Evolutionary conservation across 1,139 yeast species (phyloP), one percentile per base, ranked within the genome.

Genomic region (Groenewaldozyma auringiensis): DNA sequence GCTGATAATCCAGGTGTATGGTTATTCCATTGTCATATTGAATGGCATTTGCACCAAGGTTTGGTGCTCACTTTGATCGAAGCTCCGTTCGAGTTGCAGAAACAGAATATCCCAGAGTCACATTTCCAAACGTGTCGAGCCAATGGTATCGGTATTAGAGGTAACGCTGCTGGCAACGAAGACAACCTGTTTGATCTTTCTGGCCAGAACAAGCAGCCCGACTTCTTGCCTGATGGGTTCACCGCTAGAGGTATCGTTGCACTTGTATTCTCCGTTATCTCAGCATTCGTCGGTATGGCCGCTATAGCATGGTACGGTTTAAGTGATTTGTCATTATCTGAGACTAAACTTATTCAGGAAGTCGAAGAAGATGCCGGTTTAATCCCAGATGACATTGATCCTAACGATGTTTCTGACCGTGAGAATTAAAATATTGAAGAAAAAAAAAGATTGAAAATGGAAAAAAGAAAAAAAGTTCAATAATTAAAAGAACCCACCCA

Each of bases 21-120:
- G 94, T 72, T 83, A 59, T 87, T 87, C 85, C 96, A 87, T 64
- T 88, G 96, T 68, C 96, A 87, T 59, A 81, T 87, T 54, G 95
- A 87, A 59, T 87, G 96, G 96, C 96, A 87, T 69, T 75, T 87
- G 70, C 80, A 78, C 58, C 95, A 86, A 66, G 96, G 96, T 51
- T 73, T 87, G 50, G 89, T 88, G 36, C 61, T 83, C 49, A 71
- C 74, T n/a, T 70, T 85, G 40, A 69, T 86, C 43, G 95, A 86
- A 67, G 88, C 86, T 36, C 95, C 95, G 18, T 54, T 60, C 8
- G 75, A 73, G 50, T 71, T 89, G 46, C 65, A 83, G 64, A 59
- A 63, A 31, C 65, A 68, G 45, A 49, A 56, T 68, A 40, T 67
- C 76, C 74, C 85, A 31, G 72, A 72, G 1, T 69, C 72, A 56